Evolutionary conservation across 208 protist genomes (phyloP).

Genomic region (Endotrypanum monterogeii): DNA sequence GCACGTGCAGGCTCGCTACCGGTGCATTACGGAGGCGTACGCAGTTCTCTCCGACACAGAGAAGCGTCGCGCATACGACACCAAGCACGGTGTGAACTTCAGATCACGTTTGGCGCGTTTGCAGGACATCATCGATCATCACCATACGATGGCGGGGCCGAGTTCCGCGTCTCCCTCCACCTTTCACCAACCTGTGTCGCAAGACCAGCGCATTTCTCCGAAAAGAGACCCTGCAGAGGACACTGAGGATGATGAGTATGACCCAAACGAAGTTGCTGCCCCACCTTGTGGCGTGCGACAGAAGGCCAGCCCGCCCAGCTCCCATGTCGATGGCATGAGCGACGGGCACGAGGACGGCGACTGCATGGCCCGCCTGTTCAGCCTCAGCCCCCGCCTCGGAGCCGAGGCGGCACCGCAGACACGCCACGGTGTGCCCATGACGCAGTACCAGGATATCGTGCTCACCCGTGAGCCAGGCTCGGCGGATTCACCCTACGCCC

Average conservation of each 20-base stretch:
- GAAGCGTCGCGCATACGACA: conserved; percentile 67
- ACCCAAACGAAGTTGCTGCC: conserved; percentile 14
- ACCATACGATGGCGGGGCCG: conserved; percentile 30
- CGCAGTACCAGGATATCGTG: conserved; percentile 20
- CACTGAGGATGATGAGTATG: conserved; percentile 35
- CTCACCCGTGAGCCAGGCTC: not conserved
- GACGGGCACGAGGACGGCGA: not conserved
- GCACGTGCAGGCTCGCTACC: conserved; percentile 50
- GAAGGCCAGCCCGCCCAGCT: not conserved
- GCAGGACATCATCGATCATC: conserved; percentile 31
- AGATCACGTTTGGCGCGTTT: conserved; percentile 38
- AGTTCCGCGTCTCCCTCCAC: not conserved
- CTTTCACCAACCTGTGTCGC: not conserved
- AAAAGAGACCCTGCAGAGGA: conserved; percentile 5
- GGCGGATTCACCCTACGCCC: not conserved
- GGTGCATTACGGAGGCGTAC: conserved; percentile 78
- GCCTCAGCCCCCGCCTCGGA: not conserved
- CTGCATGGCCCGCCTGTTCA: not conserved
- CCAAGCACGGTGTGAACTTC: conserved; percentile 78
- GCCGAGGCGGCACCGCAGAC: not conserved
- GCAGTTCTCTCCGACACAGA: conserved; percentile 67
- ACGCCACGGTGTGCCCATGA: conserved; percentile 9
- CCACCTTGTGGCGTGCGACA: not conserved
- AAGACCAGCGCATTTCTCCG: not conserved
- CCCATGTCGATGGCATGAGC: not conserved